Evolutionary conservation across 192 early-diverging fungal species (phyloP), one percentile per base, ranked within the genome.

Genomic region (Backusella morwellensis): DNA sequence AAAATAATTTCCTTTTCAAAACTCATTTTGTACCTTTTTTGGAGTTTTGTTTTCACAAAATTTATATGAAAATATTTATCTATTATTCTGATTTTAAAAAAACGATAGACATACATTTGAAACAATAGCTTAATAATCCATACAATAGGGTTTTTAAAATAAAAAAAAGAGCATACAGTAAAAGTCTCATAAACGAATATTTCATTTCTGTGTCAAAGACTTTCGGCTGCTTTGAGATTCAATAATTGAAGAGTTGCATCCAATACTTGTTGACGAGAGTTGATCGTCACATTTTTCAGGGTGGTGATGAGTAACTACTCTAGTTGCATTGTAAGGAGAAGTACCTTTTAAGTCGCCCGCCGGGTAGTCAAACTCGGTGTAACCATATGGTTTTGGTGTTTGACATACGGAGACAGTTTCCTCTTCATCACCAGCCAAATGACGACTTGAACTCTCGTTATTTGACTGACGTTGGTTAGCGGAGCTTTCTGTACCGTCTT

Each of bases 211-310:
- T 38, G 68, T 70, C 21, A 70, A 23, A 14, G 68, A 41, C n/a
- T 38, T 70, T 70, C 36, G 68, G 4, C 68, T 70, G 36, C 68
- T 70, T 23, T 70, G 68, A 14, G 68, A 70, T 70, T 70, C 68
- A 41, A 41, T 35, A 70, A 70, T 35, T 23, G 68, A 70, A 21
- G 68, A 70, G 12, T 35, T 41, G 29, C 35, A 70, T 26, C 11
- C 35, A 41, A 40, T 70, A 38, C 68, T 70, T 23, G 19, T 38
- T 70, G 35, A 36, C 6, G 68, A 70, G 6, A 38, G 35, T 23
- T 38, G 35, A 23, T 70, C 68, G 4, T 70, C 68, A 40, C 68
- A 38, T 70, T 70, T 70, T 70, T 63, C 56, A 26, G 23, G 56
- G 11, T 63, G 56, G 26, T 63, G 56, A 63, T 56, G 54, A 11